Evolutionary conservation across 441 rosid species (phyloP).

Genomic region (Arabidopsis hybrid): DNA sequence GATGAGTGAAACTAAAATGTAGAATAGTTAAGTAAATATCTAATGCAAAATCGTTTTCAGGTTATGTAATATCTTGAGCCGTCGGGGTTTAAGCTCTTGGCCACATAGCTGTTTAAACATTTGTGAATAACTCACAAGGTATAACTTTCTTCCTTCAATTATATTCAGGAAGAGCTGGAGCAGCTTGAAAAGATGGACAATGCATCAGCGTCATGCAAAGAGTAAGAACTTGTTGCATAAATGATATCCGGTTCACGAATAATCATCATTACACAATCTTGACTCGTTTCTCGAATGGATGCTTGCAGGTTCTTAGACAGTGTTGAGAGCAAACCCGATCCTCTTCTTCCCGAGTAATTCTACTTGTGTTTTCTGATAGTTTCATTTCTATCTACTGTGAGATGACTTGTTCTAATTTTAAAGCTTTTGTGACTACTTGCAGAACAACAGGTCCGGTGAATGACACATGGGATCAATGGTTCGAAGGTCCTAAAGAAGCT

Average conservation of each 20-base stretch:
- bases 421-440: slow-evolving; percentile 35
- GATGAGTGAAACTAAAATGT: neutral
- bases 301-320: slow-evolving; percentile 60
- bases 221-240: slow-evolving; percentile 52
- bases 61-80: neutral
- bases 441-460: slow-evolving; percentile 78
- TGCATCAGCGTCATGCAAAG: slow-evolving; percentile 77
- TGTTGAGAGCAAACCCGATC: slow-evolving; percentile 75
- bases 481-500: slow-evolving; percentile 72
- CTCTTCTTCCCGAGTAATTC: slow-evolving; percentile 71
- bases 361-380: neutral
- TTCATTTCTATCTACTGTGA: neutral
- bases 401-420: slow-evolving; percentile 15
- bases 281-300: slow-evolving; percentile 16
- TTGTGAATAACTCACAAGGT: slow-evolving; percentile 12
- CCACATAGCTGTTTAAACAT: slow-evolving; percentile 1
- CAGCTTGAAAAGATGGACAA: slow-evolving; percentile 72
- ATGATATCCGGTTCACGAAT: neutral
- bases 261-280: neutral
- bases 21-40: neutral
- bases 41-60: neutral
- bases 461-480: slow-evolving; percentile 86
- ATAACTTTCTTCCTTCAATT: slow-evolving; percentile 1
- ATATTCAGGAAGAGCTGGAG: slow-evolving; percentile 79
- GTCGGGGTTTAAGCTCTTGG: neutral